These are phyloP conservation scores for Rhinocladiella mackenziei DNA, from an alignment of 2,329 filamentous ascomycete species.

Conservation along the genomic window DNA sequence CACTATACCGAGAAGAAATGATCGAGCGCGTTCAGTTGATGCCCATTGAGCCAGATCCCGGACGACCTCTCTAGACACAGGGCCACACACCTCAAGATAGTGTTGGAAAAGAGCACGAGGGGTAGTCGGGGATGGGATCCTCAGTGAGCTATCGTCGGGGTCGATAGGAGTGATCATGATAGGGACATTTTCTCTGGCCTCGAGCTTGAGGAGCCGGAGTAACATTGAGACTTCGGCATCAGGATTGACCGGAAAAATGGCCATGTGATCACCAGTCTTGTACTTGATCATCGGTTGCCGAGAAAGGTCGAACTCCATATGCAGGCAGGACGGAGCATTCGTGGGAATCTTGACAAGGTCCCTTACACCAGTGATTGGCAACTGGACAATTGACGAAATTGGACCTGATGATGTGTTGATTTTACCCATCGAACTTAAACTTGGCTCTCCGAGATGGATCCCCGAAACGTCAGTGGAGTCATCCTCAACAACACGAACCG, in stretches of 20 bases:
- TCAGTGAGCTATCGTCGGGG: slow-evolving; percentile 46
- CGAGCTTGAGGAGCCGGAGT: slow-evolving; percentile 33
- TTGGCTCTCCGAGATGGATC: slow-evolving; percentile 20
- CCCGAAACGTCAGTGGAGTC: slow-evolving; percentile 33
- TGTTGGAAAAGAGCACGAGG: slow-evolving; percentile 81
- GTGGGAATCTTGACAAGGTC: no score
- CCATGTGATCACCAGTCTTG: slow-evolving; percentile 45
- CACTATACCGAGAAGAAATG: slow-evolving; percentile 76
- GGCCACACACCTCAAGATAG: slow-evolving; percentile 87
- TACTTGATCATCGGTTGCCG: slow-evolving; percentile 38
- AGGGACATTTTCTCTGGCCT: slow-evolving; percentile 24
- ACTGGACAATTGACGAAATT: no score
- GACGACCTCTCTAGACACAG: slow-evolving; percentile 87
- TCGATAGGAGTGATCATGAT: slow-evolving; percentile 25
- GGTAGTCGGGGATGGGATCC: slow-evolving; percentile 84
- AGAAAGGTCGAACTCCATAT: slow-evolving; percentile 37
- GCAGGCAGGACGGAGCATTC: no score
- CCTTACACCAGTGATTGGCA: no score
- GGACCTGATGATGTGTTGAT: not conserved
- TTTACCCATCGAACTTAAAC: not conserved
- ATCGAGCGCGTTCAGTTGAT: slow-evolving; percentile 71
- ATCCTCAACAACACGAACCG: slow-evolving; percentile 63
- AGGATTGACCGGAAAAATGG: slow-evolving; percentile 41
- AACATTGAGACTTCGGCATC: slow-evolving; percentile 36
- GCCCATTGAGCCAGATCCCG: slow-evolving; percentile 77